phyloP scores from a whole-genome alignment of 768 basidiomycete genomes.

The Boletus edulis region DNA sequence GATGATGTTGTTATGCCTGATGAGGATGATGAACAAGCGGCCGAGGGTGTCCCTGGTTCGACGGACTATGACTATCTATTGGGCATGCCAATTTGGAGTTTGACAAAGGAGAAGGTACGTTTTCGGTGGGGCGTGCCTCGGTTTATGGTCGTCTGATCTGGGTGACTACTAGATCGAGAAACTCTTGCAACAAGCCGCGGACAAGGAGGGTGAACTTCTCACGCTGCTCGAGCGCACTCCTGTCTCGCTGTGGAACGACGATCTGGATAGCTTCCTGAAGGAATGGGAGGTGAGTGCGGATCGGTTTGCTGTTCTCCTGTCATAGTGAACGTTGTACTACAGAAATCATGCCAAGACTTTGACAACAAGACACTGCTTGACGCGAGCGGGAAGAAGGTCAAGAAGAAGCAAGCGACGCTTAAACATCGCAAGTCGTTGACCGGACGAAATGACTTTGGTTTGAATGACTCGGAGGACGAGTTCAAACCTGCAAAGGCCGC shows the following conservation, averaged over 20 bases:
- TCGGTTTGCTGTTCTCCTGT: not conserved
- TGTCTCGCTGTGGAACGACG: slow-evolving; percentile 84
- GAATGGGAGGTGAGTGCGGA: slow-evolving; percentile 77
- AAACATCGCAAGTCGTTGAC: slow-evolving; percentile 50
- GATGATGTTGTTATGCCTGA: slow-evolving; percentile 58
- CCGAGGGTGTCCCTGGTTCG: slow-evolving; percentile 36
- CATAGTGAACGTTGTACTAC: slow-evolving; percentile 3
- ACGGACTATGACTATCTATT: slow-evolving; percentile 92
- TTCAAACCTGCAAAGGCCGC: slow-evolving; percentile 52
- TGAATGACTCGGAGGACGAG: slow-evolving; percentile 50
- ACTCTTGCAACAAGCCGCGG: slow-evolving; percentile 72
- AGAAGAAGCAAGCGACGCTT: slow-evolving; percentile 56
- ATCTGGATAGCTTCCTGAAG: slow-evolving; percentile 78
- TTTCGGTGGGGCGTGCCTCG: not conserved
- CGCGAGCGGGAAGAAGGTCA: slow-evolving; percentile 50
- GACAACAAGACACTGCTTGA: slow-evolving; percentile 45
- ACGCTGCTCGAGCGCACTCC: slow-evolving; percentile 74
- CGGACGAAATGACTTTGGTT: slow-evolving; percentile 37
- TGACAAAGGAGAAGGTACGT: slow-evolving; percentile 88
- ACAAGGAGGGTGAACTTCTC: slow-evolving; percentile 82
- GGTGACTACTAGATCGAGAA: slow-evolving; percentile 65
- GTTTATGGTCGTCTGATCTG: slow-evolving; percentile 5
- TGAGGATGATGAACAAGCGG: slow-evolving; percentile 42
- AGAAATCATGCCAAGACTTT: slow-evolving; percentile 45
- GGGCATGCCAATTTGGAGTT: slow-evolving; percentile 92